phyloP scores from a whole-genome alignment of 1,284 basidiomycete genomes.

The Hypsizygus ulmarius region DNA sequence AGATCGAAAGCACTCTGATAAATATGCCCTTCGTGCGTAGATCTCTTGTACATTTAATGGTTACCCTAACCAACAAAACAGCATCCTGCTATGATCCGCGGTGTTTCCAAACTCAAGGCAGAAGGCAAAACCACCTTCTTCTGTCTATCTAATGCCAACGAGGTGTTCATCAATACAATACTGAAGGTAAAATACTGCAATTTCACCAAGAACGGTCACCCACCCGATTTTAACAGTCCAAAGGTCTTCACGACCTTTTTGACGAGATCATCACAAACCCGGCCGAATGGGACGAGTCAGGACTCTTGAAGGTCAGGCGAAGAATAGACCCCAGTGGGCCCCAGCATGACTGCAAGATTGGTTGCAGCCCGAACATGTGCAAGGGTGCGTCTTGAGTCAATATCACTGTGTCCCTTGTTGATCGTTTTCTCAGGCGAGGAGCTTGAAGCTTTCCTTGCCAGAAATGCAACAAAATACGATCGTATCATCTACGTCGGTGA shows the following conservation, averaged over 20 bases:
- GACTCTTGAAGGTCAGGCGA: slow-evolving; percentile 76
- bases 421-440: slow-evolving; percentile 68
- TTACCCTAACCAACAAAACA: slow-evolving; percentile 30
- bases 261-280: slow-evolving; percentile 92
- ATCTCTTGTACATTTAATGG: background rate
- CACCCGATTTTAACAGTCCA: slow-evolving; percentile 47
- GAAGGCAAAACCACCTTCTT: slow-evolving; percentile 76
- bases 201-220: slow-evolving; percentile 1
- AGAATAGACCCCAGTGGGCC: slow-evolving; percentile 72
- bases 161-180: slow-evolving; percentile 89
- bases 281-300: slow-evolving; percentile 74
- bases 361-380: slow-evolving; percentile 98
- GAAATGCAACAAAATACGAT: slow-evolving; percentile 72
- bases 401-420: background rate
- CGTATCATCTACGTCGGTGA: slow-evolving; percentile 92
- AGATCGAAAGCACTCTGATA: slow-evolving; percentile 78
- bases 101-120: slow-evolving; percentile 74
- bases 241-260: slow-evolving; percentile 74
- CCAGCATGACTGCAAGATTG: slow-evolving; percentile 85
- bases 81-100: slow-evolving; percentile 97
- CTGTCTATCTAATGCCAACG: slow-evolving; percentile 93
- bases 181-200: slow-evolving; percentile 53
- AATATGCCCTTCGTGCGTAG: slow-evolving; percentile 85
- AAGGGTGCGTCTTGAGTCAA: slow-evolving; percentile 59
- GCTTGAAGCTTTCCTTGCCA: slow-evolving; percentile 74